phyloP scores from a whole-genome alignment of 768 basidiomycete genomes.

The Kwoniella bestiolae region DNA sequence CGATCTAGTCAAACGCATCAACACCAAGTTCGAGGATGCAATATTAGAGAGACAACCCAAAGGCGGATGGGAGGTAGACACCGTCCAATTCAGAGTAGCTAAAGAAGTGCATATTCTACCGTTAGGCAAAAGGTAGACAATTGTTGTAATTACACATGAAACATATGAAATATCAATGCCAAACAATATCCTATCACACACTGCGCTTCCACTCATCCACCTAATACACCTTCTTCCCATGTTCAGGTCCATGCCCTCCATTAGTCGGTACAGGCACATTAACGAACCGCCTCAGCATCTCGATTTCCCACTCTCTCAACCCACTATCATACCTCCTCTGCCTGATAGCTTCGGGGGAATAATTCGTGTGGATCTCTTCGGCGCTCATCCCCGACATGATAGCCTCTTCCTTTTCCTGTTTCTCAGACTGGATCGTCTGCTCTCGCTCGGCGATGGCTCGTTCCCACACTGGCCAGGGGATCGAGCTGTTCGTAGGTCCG shows the following conservation, averaged over 20 bases:
- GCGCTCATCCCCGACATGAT: conserved; percentile 29
- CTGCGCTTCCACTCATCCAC: too few relatives aligned
- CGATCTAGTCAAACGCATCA: conserved; percentile 25
- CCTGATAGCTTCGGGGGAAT: conserved; percentile 53
- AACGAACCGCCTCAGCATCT: conserved; percentile 65
- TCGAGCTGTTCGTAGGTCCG: conserved; percentile 62
- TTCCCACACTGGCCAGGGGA: conserved; percentile 55
- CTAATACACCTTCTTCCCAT: not conserved
- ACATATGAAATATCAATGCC: not conserved
- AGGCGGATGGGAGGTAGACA: conserved; percentile 47
- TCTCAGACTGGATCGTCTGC: conserved; percentile 53
- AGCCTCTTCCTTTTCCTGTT: conserved; percentile 45
- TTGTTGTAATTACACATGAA: not conserved
- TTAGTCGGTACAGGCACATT: conserved; percentile 41
- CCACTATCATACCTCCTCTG: conserved; percentile 63
- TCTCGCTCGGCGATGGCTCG: conserved; percentile 66
- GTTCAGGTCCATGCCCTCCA: conserved; percentile 9
- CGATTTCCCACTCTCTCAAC: conserved; percentile 78
- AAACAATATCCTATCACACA: too few relatives aligned
- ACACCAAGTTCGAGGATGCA: conserved; percentile 21
- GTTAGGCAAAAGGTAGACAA: too few relatives aligned
- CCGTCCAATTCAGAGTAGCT: conserved; percentile 42
- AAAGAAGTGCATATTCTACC: conserved; percentile 27
- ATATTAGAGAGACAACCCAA: conserved; percentile 37
- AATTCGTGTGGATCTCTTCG: conserved; percentile 57